Conservation (phyloP, 2,329 filamentous ascomycete species). For the Diatrype stigma region DNA sequence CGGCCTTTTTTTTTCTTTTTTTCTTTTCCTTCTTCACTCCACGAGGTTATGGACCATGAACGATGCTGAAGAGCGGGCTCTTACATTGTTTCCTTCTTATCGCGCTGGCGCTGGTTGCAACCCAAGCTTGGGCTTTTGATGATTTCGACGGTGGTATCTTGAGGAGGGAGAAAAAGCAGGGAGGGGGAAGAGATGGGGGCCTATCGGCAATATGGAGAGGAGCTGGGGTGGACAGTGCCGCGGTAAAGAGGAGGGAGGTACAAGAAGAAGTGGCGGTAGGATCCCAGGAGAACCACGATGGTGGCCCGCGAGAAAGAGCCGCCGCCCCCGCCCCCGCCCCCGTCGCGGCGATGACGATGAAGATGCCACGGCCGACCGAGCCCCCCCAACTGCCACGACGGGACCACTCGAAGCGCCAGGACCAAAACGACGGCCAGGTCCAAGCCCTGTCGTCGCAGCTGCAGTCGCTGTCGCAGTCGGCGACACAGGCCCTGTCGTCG, state of each 20-base stretch:
- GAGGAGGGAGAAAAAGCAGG: neutral
- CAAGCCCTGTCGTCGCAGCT: slow-evolving; percentile 26
- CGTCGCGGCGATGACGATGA: slow-evolving; percentile 12
- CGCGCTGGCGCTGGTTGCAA: slow-evolving; percentile 27
- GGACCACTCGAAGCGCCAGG: slow-evolving; percentile 24
- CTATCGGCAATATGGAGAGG: slow-evolving; percentile 14
- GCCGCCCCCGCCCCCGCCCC: too few relatives aligned
- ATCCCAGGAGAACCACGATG: slow-evolving; percentile 1
- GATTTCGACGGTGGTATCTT: slow-evolving; percentile 5
- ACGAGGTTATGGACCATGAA: slow-evolving; percentile 24
- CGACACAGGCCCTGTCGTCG: slow-evolving; percentile 24
- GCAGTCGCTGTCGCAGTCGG: slow-evolving; percentile 24
- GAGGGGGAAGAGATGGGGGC: slow-evolving; percentile 3
- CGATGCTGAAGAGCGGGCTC: slow-evolving; percentile 28
- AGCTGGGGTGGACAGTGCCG: slow-evolving; percentile 9
- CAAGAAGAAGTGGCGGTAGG: neutral
- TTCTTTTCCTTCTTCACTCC: slow-evolving; percentile 7
- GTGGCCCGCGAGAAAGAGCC: slow-evolving; percentile 15
- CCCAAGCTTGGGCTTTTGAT: slow-evolving; percentile 18
- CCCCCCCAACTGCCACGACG: slow-evolving; percentile 20
- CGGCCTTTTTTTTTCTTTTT: slow-evolving; percentile 6
- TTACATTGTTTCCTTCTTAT: slow-evolving; percentile 24
- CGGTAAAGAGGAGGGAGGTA: neutral
- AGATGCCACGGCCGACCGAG: slow-evolving; percentile 21
- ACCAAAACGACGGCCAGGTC: slow-evolving; percentile 26